Evolutionary conservation across 495 filamentous ascomycete species (phyloP), one percentile per base, ranked within the genome.

Genomic region (Neurospora sp.): DNA sequence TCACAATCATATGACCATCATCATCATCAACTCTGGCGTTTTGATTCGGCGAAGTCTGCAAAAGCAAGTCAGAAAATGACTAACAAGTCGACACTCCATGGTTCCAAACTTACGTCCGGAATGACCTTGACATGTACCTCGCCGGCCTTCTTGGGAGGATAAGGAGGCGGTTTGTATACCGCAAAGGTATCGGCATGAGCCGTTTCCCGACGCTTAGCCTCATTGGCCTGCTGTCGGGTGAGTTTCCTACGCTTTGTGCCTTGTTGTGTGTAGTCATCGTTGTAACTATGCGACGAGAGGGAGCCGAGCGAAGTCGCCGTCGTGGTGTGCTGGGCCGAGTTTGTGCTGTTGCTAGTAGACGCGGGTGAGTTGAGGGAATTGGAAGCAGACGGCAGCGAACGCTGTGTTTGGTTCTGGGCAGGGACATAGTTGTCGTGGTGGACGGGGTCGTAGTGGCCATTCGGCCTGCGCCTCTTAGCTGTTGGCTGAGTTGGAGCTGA

Each of bases 1-100:
- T 88, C 17, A 99, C 94, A 76, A 97, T 92, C 78, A 97, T 98
- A 79, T 99, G 96, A 19, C 96, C 96, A 77, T 99, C 96, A 66
- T 98, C 94, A 74, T 98, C 96, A 77, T 99, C 96, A 70, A 93
- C 90, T 69, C 86, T 83, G 38, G 77, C 77, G 39, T 83, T 90
- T 88, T 79, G 92, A 82, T 79, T 84, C 24, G 82, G 81, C 24
- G 84, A 79, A n/a, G 80, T 81, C 86, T 88, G 74, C 81, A 73
- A 43, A 71, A 69, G 28, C 17, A 6, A 34, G 54, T 66, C 28
- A 66, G 54, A 66, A 66, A 34, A 28, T 31, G 54, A 19, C 24
- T 17, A 62, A 62, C 54, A 17, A 66, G 54, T 36, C 54, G 15
- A 66, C 54, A 17, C 28, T 66, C 54, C 28, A 19, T 66, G 31